Base-by-base conservation (phyloP, 1,139 yeast species). In the Lodderomyces elongisporus region DNA sequence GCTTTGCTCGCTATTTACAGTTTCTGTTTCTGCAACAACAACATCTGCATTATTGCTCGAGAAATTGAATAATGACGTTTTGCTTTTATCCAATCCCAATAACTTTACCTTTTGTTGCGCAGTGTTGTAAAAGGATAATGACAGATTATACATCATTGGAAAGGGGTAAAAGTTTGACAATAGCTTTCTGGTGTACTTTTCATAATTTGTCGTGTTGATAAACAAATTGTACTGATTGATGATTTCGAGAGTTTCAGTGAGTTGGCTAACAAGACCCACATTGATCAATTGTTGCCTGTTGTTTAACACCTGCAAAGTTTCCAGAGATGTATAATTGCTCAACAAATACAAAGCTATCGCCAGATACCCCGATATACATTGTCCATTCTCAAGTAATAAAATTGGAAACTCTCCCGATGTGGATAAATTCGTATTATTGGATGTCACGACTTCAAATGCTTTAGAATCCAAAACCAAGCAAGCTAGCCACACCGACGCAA, bases 61-160 rank as follows among this genome's bases (percentile, higher is more conserved):
- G 18, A 58, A 46, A 27, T 52, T 49, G 33, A 65, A 61, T 31
- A 63, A 55, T 12, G 67, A 58, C 0, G 51, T 47, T 17, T 48
- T 55, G 22, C 52, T 57, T 4, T 53, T 41, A 4, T 60, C 54
- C 24, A 74, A 52, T 1, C 79, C 79, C 10, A 62, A 44, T 12
- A 52, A 30, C 34, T 55, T 37, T 41, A 62, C 62, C 71, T 76
- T 49, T 47, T 60, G 49, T 48, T 60, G 52, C 40, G 91, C 88
- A 13, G 52, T 44, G 23, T 62, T 52, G 46, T 74, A 66, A 40
- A 74, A 70, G 30, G 66, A 63, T 37, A 81, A 50, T 0, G 95
- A 88, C 27, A 84, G 79, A 41, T 78, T 79, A 54, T 85, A 85
- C 74, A 85, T 89, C 80, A 85, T 77, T 4, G 95, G 95, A 57